These are phyloP conservation scores for Paraphoma chrysanthemicola DNA, from an alignment of 2,329 filamentous ascomycete species.

Conservation along the genomic window DNA sequence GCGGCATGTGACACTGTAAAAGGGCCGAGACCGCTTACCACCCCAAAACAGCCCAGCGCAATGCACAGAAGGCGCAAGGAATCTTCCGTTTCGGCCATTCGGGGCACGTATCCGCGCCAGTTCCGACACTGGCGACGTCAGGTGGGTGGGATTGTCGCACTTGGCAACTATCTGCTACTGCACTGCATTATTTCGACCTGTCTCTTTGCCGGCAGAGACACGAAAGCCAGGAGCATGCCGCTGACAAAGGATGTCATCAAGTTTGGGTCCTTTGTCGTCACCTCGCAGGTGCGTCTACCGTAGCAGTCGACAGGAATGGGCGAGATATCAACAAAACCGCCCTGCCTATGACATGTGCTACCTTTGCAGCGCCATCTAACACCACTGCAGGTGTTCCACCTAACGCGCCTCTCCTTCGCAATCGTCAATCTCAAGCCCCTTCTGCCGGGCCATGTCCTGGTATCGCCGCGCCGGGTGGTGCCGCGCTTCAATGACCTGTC, in stretches of 20 bases:
- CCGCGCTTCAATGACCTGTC: slow-evolving; percentile 78
- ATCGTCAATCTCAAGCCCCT: slow-evolving; percentile 96
- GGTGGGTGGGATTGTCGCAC: neutral
- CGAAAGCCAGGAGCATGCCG: slow-evolving; percentile 35
- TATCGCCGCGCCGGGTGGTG: slow-evolving; percentile 76
- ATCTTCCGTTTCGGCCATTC: slow-evolving; percentile 18
- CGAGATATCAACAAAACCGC: slow-evolving; percentile 1
- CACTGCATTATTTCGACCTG: neutral
- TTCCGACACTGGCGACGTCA: neutral
- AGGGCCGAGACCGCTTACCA: slow-evolving; percentile 12
- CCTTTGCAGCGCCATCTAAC: neutral
- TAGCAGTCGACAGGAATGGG: slow-evolving; percentile 3
- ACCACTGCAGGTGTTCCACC: slow-evolving; percentile 77
- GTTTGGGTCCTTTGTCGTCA: slow-evolving; percentile 54
- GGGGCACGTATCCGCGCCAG: slow-evolving; percentile 3
- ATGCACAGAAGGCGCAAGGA: slow-evolving; percentile 15
- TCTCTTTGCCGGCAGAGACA: neutral
- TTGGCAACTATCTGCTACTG: neutral
- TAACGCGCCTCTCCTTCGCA: slow-evolving; percentile 79
- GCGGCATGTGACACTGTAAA: slow-evolving; percentile 18
- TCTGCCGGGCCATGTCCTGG: slow-evolving; percentile 88
- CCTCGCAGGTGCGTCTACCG: slow-evolving; percentile 48
- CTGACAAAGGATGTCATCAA: slow-evolving; percentile 50
- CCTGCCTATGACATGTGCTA: neutral
- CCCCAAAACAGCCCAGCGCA: slow-evolving; percentile 3